Evolutionary conservation across 345 rosid species (phyloP), one percentile per base, ranked within the genome.

Genomic region (Pseudoturritis turrita): DNA sequence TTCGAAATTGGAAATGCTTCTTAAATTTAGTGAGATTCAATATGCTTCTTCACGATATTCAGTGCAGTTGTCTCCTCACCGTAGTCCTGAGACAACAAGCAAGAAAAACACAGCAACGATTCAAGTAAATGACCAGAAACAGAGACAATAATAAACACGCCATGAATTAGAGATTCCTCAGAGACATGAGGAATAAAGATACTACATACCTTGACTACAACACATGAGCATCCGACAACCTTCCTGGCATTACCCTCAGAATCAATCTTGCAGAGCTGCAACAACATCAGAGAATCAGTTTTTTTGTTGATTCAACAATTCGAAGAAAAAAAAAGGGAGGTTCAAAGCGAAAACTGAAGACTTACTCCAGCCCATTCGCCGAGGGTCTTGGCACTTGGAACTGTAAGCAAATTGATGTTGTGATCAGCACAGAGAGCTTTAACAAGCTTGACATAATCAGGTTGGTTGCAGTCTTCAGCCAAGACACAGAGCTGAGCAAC

Each of bases 341-440:
- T 28, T 3, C 5, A 33, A 7, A 21, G 10, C 4, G 0, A 9
- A 25, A 31, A 65, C 0, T 3, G 3, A 10, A 29, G 44, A 87
- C 94, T 83, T 82, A 91, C 96, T 31, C 96, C 96, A 62, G 91
- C 94, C 97, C 97, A 92, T 75, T 92, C 97, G 28, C 96, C 96
- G 1, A 89, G 94, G 36, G 90, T 79, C 81, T 92, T 92, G 22
- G 97, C 96, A 79, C 89, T 84, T 36, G 97, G 96, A 72, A 87
- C 91, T 0, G 84, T 83, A 57, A 92, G 70, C 74, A 89, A 77
- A 61, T 81, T 81, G 18, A 88, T 87, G 18, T 82, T 83, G 79
- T 86, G 92, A 60, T 88, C 96, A 45, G 82, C 83, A 41, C 97
- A 91, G 46, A 91, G 92, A 10, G 87, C 96, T 73, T 89, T 91